Base-by-base conservation (phyloP, 495 filamentous ascomycete genomes). In the Lophiotrema nucula region DNA sequence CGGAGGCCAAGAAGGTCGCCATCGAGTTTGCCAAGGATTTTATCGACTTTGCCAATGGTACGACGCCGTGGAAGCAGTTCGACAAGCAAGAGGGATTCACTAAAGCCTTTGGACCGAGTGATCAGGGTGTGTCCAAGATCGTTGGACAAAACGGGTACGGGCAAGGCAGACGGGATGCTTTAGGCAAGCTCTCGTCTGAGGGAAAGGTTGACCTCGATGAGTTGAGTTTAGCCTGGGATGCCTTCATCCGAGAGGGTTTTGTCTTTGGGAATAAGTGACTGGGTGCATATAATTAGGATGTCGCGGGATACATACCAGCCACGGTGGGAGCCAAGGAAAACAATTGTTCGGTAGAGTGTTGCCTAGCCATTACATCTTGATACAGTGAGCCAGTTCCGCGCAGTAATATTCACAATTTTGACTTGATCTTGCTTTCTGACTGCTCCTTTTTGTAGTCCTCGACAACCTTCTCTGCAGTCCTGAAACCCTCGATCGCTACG, bases 1-100 rank as follows among this genome's bases (percentile, higher is more conserved):
- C 68, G 0, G 58, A 60, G 13, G 73, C 77, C 46, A 44, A 64
- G 31, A 56, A 50, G 16, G 67, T 73, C 1, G 72, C 60, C 5
- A 26, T 45, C n/a, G 57, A 56, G 3, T 72, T 79, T 51, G 77
- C 72, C 2, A 68, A 72, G 47, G 72, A 75, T 57, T 70, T 79
- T 23, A 69, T 77, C 62, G 69, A 67, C 24, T 81, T 79, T 55
- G 72, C 70, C 18, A 69, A 75, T 56, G 76, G 76, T 2, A 43
- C 68, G 22, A 56, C 48, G 4, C 72, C 71, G 4, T 79, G 75
- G 74, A 60, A 74, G 22, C 65, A 65, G 11, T 69, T 47, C 44
- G 23, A 65, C 16, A 46, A 28, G 39, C 48, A 28, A 41, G 58
- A 50, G 44, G 47, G 49, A 1, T 27, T 33, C 49, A 28, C 42